These are phyloP conservation scores for Talaromyces verruculosus DNA, from an alignment of 2,329 filamentous ascomycete genomes.

Conservation along the genomic window DNA sequence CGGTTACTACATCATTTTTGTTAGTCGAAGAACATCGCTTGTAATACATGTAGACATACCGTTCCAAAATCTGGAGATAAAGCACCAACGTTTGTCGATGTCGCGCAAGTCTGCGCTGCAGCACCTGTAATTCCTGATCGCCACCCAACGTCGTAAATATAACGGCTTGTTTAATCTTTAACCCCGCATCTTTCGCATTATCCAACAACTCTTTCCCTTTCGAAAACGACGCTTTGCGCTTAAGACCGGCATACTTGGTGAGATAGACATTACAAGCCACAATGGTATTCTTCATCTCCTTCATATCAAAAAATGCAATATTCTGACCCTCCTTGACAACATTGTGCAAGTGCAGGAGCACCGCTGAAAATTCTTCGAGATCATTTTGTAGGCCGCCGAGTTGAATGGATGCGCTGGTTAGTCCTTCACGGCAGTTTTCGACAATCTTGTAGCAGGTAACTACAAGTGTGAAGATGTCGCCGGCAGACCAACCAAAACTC, in stretches of 20 bases:
- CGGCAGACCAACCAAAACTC: conserved; percentile 25
- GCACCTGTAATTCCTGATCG: conserved; percentile 17
- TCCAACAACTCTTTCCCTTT: conserved; percentile 18
- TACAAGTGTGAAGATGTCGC: conserved; percentile 23
- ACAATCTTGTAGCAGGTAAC: conserved; percentile 21
- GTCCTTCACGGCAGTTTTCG: conserved; percentile 22
- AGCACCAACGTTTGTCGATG: conserved; percentile 23
- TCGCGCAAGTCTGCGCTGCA: conserved; percentile 22
- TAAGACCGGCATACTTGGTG: conserved; percentile 17
- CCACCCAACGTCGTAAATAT: conserved; percentile 14
- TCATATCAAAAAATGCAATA: conserved; percentile 21
- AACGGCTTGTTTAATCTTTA: conserved; percentile 13
- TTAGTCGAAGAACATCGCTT: background rate
- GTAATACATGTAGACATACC: conserved; percentile 7
- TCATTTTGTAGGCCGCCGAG: conserved; percentile 19
- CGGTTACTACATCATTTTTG: background rate
- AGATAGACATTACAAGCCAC: conserved; percentile 20
- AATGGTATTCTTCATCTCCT: conserved; percentile 21
- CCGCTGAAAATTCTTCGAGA: conserved; percentile 19
- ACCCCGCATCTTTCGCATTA: background rate
- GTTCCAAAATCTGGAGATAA: conserved; percentile 24
- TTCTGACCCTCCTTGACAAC: conserved; percentile 18
- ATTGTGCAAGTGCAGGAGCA: conserved; percentile 19
- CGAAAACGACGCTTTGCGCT: conserved; percentile 6
- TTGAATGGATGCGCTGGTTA: conserved; percentile 19